Conservation (phyloP, 2,329 filamentous ascomycete species). For the Acrocalymma vagum region DNA sequence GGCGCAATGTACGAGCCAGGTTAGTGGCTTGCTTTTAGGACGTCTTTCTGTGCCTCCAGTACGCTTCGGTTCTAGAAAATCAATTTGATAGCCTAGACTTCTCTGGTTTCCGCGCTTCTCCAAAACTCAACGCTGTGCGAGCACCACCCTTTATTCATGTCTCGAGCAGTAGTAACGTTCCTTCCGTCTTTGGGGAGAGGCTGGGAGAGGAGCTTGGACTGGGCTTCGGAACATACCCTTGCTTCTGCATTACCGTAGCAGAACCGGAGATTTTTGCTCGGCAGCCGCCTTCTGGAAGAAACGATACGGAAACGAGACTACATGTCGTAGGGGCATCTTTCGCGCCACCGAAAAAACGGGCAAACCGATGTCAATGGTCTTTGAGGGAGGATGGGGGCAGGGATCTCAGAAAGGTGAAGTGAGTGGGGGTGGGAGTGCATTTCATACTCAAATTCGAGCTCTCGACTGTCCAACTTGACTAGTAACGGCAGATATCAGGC, state of each 20-base stretch:
- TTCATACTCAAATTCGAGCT: slow-evolving; percentile 21
- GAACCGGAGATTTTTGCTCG: slow-evolving; percentile 9
- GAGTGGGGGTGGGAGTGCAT: slow-evolving; percentile 23
- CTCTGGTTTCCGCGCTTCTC: slow-evolving; percentile 4
- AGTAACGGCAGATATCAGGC: slow-evolving; percentile 28
- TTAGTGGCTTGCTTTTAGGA: slow-evolving; percentile 25
- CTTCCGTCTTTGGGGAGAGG: slow-evolving; percentile 15
- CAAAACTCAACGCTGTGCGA: slow-evolving; percentile 6
- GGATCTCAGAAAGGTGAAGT: too few species aligned
- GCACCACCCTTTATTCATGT: slow-evolving; percentile 21
- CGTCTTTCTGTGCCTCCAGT: slow-evolving; percentile 20
- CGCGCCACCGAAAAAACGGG: slow-evolving; percentile 21
- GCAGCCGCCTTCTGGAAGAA: slow-evolving; percentile 1
- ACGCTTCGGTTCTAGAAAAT: slow-evolving; percentile 13
- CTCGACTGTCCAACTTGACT: slow-evolving; percentile 19
- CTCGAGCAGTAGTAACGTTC: slow-evolving; percentile 25
- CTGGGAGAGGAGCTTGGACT: slow-evolving; percentile 13
- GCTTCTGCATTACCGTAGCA: slow-evolving; percentile 33
- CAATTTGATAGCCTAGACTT: slow-evolving; percentile 14
- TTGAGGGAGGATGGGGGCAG: too few species aligned
- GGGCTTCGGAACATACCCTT: slow-evolving; percentile 29
- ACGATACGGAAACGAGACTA: slow-evolving; percentile 17
- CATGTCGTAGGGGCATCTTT: slow-evolving; percentile 23
- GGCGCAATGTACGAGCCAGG: slow-evolving; percentile 18
- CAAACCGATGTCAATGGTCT: slow-evolving; percentile 16